These are phyloP conservation scores for Hyaloraphidium curvatum DNA, from an alignment of 192 early-diverging fungal species.

Conservation along the genomic window DNA sequence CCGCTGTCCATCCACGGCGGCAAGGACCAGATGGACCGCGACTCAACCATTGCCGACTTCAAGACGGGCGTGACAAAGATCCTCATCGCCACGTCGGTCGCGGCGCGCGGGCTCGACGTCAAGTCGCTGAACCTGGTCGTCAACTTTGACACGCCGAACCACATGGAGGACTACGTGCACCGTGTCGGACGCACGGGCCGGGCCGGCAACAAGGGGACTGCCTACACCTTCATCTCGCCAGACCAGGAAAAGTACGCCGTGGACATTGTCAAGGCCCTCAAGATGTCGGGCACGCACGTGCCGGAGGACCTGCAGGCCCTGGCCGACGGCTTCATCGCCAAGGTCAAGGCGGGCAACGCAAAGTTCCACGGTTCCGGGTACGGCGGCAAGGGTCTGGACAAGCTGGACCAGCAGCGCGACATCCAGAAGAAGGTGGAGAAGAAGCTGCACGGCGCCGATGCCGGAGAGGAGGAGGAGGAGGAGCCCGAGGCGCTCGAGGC, in stretches of 20 bases:
- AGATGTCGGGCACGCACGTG: conserved; percentile 47
- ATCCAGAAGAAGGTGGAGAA: conserved; percentile 80
- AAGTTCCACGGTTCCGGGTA: conserved; percentile 59
- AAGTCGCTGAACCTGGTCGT: conserved; percentile 81
- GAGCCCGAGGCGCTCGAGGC: conserved; percentile 11
- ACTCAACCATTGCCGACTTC: conserved; percentile 84
- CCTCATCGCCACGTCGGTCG: conserved; percentile 90
- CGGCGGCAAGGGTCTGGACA: conserved; percentile 91
- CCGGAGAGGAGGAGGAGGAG: conserved; percentile 6
- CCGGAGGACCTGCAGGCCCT: conserved; percentile 59
- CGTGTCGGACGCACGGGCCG: conserved; percentile 94
- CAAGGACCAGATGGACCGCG: conserved; percentile 79
- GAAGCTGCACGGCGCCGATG: conserved; percentile 22
- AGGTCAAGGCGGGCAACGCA: conserved; percentile 57
- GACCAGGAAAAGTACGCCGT: conserved; percentile 86
- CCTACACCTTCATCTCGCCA: conserved; percentile 87
- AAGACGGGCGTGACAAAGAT: conserved; percentile 76
- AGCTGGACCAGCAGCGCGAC: conserved; percentile 79
- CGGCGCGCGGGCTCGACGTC: conserved; percentile 87
- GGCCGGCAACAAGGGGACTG: conserved; percentile 92
- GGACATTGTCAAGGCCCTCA: conserved; percentile 77
- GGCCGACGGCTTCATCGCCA: conserved; percentile 56
- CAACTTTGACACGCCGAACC: conserved; percentile 94
- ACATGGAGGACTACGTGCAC: conserved; percentile 98
- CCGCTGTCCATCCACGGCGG: conserved; percentile 89